A percentile compares a stretch with the other conserved stretches of the same genome.
phyloP scores from a whole-genome alignment of 2,329 filamentous ascomycete species.

The Helotiales sp. region DNA sequence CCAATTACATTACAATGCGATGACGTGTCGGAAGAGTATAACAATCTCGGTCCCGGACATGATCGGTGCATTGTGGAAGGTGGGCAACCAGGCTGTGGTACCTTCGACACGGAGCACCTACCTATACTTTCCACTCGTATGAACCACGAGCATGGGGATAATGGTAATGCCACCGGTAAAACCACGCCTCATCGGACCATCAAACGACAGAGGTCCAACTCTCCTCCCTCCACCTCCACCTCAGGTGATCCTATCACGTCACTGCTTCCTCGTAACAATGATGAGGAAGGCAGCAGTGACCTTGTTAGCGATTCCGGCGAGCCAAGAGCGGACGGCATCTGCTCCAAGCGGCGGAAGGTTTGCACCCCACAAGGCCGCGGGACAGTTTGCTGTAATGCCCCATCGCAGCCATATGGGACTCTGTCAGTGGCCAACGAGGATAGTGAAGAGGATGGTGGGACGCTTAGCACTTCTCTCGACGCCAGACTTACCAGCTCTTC shows the following conservation, averaged over 20 bases:
- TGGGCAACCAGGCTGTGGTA: slow-evolving; percentile 6
- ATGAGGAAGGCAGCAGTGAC: slow-evolving; percentile 6
- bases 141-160: neutral
- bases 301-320: neutral
- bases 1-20: neutral
- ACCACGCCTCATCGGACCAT: neutral
- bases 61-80: neutral
- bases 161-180: neutral
- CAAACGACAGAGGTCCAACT: slow-evolving; percentile 3
- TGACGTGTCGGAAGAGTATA: neutral
- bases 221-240: neutral
- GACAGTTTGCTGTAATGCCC: neutral
- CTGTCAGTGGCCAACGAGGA: neutral
- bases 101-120: neutral
- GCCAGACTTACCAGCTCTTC: slow-evolving; percentile 4
- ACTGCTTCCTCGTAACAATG: neutral
- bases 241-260: neutral
- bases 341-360: slow-evolving; percentile 5
- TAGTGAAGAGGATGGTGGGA: neutral
- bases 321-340: neutral
- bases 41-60: neutral
- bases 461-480: slow-evolving; percentile 5
- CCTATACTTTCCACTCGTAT: neutral
- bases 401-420: neutral
- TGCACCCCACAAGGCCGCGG: neutral